phyloP scores from a whole-genome alignment of 768 basidiomycete species.

The Agaricus blazei region DNA sequence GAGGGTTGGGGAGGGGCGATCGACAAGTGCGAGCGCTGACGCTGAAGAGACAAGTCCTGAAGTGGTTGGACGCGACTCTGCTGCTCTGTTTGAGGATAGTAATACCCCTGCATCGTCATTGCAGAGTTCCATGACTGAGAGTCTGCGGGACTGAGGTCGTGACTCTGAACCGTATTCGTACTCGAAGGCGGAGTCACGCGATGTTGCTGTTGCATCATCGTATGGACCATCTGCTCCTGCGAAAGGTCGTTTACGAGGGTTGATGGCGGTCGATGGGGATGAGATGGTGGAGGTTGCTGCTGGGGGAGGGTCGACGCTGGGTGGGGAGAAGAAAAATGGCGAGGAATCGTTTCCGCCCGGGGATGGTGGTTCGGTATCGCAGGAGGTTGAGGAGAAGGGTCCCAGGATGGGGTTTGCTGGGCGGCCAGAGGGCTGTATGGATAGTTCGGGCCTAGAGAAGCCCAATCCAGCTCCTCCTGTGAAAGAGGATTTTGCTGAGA shows the following conservation, averaged over 20 bases:
- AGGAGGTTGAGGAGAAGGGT: slow-evolving; percentile 14
- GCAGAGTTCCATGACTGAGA: slow-evolving; percentile 87
- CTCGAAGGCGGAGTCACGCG: slow-evolving; percentile 10
- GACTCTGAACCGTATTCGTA: slow-evolving; percentile 73
- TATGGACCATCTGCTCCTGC: slow-evolving; percentile 48
- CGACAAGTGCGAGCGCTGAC: slow-evolving; percentile 32
- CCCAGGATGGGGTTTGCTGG: slow-evolving; percentile 6
- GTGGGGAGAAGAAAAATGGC: slow-evolving; percentile 65
- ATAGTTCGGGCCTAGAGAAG: slow-evolving; percentile 29
- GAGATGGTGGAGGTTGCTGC: slow-evolving; percentile 23
- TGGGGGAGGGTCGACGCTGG: slow-evolving; percentile 18
- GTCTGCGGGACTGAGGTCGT: slow-evolving; percentile 72
- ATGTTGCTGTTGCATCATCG: slow-evolving; percentile 19
- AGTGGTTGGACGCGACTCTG: slow-evolving; percentile 30
- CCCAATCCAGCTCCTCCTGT: slow-evolving; percentile 49
- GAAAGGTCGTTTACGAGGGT: slow-evolving; percentile 62
- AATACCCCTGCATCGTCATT: slow-evolving; percentile 44
- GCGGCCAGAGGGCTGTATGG: slow-evolving; percentile 12
- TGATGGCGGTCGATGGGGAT: slow-evolving; percentile 22
- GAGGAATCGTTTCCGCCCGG: slow-evolving; percentile 40
- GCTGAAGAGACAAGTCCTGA: slow-evolving; percentile 42
- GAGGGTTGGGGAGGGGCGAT: slow-evolving; percentile 21
- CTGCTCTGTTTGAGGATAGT: slow-evolving; percentile 14
- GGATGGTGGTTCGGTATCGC: slow-evolving; percentile 17
- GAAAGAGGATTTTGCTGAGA: slow-evolving; percentile 44